Conservation (phyloP, 495 filamentous ascomycete genomes). For the Penicillium waksmanii region DNA sequence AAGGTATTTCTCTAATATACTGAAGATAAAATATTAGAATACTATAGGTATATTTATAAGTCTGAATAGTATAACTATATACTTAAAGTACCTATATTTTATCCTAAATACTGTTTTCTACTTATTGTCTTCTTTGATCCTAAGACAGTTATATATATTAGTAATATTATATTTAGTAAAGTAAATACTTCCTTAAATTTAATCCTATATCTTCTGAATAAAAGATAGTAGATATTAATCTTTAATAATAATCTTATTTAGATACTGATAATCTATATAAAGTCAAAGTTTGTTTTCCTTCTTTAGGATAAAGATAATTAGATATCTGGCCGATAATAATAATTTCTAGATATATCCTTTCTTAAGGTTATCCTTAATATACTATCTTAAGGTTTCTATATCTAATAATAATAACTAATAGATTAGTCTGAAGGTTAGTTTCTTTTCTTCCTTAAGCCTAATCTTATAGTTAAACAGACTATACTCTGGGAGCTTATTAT, state of each 20-base stretch:
- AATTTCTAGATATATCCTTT: constrained; percentile 21
- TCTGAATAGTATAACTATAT: constrained; percentile 24
- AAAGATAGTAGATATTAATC: constrained; percentile 23
- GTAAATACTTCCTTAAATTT: constrained; percentile 15
- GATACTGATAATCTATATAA: constrained; percentile 23
- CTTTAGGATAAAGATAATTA: too few species aligned
- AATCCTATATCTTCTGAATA: constrained; percentile 19
- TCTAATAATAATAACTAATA: neutral
- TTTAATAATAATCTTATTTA: constrained; percentile 27
- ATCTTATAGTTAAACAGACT: neutral
- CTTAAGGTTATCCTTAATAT: constrained; percentile 23
- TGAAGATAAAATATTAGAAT: constrained; percentile 39
- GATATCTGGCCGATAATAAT: constrained; percentile 13
- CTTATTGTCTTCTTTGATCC: constrained; percentile 21
- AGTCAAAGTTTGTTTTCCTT: too few species aligned
- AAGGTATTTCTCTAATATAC: constrained; percentile 25
- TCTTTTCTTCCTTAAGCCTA: neutral
- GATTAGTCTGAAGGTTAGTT: neutral
- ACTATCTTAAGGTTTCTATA: constrained; percentile 8
- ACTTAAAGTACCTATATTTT: constrained; percentile 29
- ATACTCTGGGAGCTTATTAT: constrained; percentile 6
- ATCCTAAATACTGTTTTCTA: constrained; percentile 42
- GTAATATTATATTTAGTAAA: constrained; percentile 25
- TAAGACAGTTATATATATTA: constrained; percentile 11
- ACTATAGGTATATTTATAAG: constrained; percentile 18